Evolutionary conservation across 441 rosid genomes (phyloP), one percentile per base, ranked within the genome.

Genomic region (Sinapis alba): DNA sequence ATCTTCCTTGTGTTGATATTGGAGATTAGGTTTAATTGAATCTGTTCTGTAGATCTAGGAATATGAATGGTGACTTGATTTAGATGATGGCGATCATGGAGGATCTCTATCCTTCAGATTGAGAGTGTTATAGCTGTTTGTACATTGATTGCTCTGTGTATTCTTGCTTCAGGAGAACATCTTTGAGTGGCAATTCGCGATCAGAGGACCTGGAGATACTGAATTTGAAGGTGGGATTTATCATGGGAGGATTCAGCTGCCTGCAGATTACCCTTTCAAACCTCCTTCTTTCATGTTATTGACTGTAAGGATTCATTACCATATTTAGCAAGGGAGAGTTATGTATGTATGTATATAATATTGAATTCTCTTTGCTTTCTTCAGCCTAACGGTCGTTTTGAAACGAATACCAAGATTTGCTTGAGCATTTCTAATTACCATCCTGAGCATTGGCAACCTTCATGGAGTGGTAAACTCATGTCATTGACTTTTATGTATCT

Each of bases 401-500:
- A 93, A 72, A 91, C 92, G 32, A 95, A 93, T 68, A 95, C 99
- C 1, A 95, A 95, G 86, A 91, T 95, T 79, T 95, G 99, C 82
- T 80, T 95, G 72, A 95, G 99, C 86, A 95, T 95, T 73, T 95
- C 99, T 0, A 91, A 91, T 86, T 91, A 96, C 76, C 99, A 96
- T 83, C 99, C 99, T 0, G 98, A 96, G 88, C 99, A 96, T 54
- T 96, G 99, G 99, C 98, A 91, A 83, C 99, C 99, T 13, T 96
- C 99, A 11, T 96, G 99, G 99, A 91, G 99, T 72, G 98, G 99
- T 96, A 82, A 83, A 77, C 5, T 66, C 54, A 51, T 3, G 43
- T 30, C 8, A 30, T 30, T 5, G 51, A 43, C 47, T 38, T 32
- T 12, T 38, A 38, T 43, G 3, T 43, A 43, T 24, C 7, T 26